Conservation (phyloP, 2,329 filamentous ascomycete species). For the Fusarium guadeloupense region DNA sequence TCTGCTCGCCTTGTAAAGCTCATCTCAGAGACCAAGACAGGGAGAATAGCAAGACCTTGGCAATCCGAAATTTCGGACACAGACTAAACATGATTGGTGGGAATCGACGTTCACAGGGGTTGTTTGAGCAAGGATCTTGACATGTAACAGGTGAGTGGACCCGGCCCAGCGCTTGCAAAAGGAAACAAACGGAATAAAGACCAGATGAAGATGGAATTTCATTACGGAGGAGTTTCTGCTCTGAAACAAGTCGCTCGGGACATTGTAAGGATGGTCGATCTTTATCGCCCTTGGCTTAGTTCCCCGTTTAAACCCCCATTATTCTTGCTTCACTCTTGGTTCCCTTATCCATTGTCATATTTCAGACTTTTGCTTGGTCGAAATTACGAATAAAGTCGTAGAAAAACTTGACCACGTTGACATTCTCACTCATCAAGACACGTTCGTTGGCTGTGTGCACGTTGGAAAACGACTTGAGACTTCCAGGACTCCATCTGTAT, state of each 20-base stretch:
- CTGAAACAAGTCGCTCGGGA: neutral
- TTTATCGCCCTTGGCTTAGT: neutral
- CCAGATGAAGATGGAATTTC: slow-evolving; percentile 14
- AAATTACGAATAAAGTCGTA: slow-evolving; percentile 19
- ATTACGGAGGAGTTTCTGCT: neutral
- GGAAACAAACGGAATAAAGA: slow-evolving; percentile 14
- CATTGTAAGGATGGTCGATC: neutral
- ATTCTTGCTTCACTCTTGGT: no score
- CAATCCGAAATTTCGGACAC: neutral
- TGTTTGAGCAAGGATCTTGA: neutral
- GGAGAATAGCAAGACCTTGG: neutral
- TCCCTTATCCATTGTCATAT: no score
- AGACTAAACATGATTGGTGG: slow-evolving; percentile 30
- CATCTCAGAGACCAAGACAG: neutral
- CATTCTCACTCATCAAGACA: slow-evolving; percentile 15
- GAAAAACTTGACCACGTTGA: slow-evolving; percentile 15
- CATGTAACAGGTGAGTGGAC: slow-evolving; percentile 42
- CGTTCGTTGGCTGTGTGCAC: slow-evolving; percentile 14
- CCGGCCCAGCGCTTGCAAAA: slow-evolving; percentile 6
- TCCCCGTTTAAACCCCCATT: neutral
- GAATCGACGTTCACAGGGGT: slow-evolving; percentile 32
- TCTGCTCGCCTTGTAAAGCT: neutral
- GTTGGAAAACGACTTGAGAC: slow-evolving; percentile 6
- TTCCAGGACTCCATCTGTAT: slow-evolving; percentile 3
- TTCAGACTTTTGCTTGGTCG: neutral